Conservation (phyloP, 1,139 yeast species). For the Pneumocystis oryctolagi region DNA sequence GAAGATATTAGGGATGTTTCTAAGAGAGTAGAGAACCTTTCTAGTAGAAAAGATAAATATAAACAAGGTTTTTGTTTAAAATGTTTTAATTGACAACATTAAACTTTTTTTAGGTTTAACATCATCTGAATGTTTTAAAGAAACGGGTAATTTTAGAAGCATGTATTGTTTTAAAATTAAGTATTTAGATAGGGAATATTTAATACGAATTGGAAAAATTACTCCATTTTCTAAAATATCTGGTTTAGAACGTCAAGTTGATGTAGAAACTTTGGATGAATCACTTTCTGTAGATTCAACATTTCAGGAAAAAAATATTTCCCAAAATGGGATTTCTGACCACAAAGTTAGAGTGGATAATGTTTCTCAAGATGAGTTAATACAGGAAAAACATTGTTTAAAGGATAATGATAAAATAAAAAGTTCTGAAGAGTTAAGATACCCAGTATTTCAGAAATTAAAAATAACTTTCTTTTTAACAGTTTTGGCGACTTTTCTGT, state of each 20-base stretch:
- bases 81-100: background rate
- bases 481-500: background rate
- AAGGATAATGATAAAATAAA: background rate
- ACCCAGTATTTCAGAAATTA: background rate
- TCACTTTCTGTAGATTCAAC: conserved; percentile 1
- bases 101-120: conserved; percentile 10
- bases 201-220: conserved; percentile 77
- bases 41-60: background rate
- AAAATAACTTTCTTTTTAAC: background rate
- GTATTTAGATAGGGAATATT: conserved; percentile 46
- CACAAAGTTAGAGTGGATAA: conserved; percentile 10
- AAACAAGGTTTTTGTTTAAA: background rate
- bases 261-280: conserved; percentile 1
- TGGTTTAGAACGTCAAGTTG: conserved; percentile 16
- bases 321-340: conserved; percentile 17
- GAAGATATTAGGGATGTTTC: conserved; percentile 56
- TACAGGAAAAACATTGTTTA: conserved; percentile 6
- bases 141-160: conserved; percentile 17
- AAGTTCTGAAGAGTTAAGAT: conserved; percentile 1
- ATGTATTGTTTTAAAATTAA: conserved; percentile 42
- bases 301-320: background rate
- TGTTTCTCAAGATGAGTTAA: conserved; percentile 19
- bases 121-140: conserved; percentile 8
- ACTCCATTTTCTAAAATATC: conserved; percentile 79
- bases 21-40: conserved; percentile 32